phyloP scores from a whole-genome alignment of 441 rosid genomes.

The Erodium chrysanthum region DNA sequence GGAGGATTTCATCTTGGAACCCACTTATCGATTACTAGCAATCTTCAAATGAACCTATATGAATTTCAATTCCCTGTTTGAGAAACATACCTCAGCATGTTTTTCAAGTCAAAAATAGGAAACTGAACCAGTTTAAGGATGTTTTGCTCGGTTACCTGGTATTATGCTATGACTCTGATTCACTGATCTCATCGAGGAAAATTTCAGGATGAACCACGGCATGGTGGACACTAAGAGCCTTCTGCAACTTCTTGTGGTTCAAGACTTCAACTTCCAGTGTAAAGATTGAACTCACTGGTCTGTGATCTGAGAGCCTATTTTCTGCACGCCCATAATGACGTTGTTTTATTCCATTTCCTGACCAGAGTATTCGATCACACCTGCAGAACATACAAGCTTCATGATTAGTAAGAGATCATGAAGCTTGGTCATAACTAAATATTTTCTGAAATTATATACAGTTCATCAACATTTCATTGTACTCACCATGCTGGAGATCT shows the following conservation, averaged over 20 bases:
- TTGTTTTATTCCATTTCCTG: slow-evolving; percentile 76
- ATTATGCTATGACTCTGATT: slow-evolving; percentile 19
- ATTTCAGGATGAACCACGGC: slow-evolving; percentile 66
- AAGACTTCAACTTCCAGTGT: slow-evolving; percentile 72
- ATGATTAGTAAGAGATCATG: background rate
- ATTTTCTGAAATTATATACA: too few species aligned
- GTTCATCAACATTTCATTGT: background rate
- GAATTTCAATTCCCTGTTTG: slow-evolving; percentile 19
- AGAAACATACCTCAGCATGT: slow-evolving; percentile 4
- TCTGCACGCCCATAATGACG: slow-evolving; percentile 61
- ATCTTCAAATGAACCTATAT: background rate
- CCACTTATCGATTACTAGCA: slow-evolving; percentile 6
- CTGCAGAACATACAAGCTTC: slow-evolving; percentile 27
- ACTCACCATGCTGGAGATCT: slow-evolving; percentile 96
- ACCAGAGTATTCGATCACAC: slow-evolving; percentile 94
- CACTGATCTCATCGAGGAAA: slow-evolving; percentile 32
- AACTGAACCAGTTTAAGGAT: background rate
- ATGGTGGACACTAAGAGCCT: slow-evolving; percentile 56
- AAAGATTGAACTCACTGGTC: slow-evolving; percentile 78
- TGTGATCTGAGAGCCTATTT: slow-evolving; percentile 67
- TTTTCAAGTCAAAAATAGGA: background rate
- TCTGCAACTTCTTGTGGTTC: slow-evolving; percentile 62
- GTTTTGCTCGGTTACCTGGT: slow-evolving; percentile 4
- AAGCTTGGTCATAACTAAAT: too few species aligned
- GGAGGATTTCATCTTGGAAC: slow-evolving; percentile 1